Conservation (phyloP, 768 basidiomycete species). For the Suillus subluteus region DNA sequence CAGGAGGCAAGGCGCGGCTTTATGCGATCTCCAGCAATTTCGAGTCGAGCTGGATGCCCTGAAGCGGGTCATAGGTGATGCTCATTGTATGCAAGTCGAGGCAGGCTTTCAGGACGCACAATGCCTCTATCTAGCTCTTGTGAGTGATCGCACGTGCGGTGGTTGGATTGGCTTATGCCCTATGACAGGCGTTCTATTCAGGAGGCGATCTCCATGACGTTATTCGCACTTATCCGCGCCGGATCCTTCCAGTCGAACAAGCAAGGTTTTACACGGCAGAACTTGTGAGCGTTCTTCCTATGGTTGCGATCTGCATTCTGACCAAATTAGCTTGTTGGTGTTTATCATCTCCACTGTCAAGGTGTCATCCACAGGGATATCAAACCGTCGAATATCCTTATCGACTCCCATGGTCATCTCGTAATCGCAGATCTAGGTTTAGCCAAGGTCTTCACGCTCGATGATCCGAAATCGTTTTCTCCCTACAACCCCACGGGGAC, state of each 20-base stretch:
- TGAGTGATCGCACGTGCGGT: slow-evolving; percentile 9
- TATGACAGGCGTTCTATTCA: slow-evolving; percentile 9
- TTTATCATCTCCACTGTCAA: slow-evolving; percentile 51
- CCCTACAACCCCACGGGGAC: slow-evolving; percentile 12
- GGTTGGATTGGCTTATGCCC: neutral
- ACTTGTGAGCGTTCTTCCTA: slow-evolving; percentile 8
- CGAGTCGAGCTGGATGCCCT: slow-evolving; percentile 14
- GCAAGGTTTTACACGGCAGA: slow-evolving; percentile 16
- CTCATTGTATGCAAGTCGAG: slow-evolving; percentile 11
- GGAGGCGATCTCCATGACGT: slow-evolving; percentile 16
- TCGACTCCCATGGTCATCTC: slow-evolving; percentile 48
- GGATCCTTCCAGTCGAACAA: slow-evolving; percentile 10
- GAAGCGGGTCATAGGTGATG: slow-evolving; percentile 13
- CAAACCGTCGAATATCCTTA: slow-evolving; percentile 67
- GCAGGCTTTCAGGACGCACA: slow-evolving; percentile 20
- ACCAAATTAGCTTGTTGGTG: slow-evolving; percentile 29
- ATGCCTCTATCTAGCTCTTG: slow-evolving; percentile 16
- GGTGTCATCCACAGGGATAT: slow-evolving; percentile 74
- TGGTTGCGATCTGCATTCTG: neutral
- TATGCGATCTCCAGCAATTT: neutral
- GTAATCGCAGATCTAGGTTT: slow-evolving; percentile 71
- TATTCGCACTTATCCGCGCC: slow-evolving; percentile 2
- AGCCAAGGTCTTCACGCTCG: slow-evolving; percentile 35
- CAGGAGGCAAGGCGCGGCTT: slow-evolving; percentile 1
- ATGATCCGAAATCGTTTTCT: slow-evolving; percentile 6